Evolutionary conservation across 2,329 filamentous ascomycete genomes (phyloP), one percentile per base, ranked within the genome.

Genomic region (Ilyonectria robusta): DNA sequence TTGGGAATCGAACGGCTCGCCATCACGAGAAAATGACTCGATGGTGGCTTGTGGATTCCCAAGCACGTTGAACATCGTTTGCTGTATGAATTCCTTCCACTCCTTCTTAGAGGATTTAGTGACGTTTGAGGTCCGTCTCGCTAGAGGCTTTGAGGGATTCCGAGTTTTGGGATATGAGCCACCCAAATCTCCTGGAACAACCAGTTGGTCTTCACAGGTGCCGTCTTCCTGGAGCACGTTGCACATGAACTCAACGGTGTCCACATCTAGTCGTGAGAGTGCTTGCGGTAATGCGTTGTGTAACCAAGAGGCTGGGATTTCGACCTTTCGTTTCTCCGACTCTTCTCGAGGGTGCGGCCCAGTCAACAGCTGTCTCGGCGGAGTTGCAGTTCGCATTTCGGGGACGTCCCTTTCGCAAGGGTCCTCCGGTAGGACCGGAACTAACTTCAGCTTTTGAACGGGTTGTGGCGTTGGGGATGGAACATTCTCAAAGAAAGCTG

Each of bases 1-100:
- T 58, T 89, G 88, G 1, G 89, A 90, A 76, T 91, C 88, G 61
- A 88, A 84, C 1, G 89, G 76, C 50, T 85, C 83, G 11, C 83
- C 84, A 11, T 86, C 81, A 48, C 80, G 78, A 1, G 85, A 86
- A 68, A 93, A 92, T 0, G 90, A 91, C 42, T 79, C 80, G 31
- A 91, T 78, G 9, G 89, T 78, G 6, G 85, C 81, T 15, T 82
- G 82, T 1, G 89, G 87, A 55, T 89, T 85, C 70, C 88, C 89
- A 54, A 93, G 81, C 7, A 91, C 86, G 70, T 87, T 87, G 75
- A 92, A 92, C 7, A 92, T 80, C 56, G 87, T 89, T 73, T 92
- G 91, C 69, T 91, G 87, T 35, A 88, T 84, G 72, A 92, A 92
- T 1, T 83, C 75, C 68, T 85, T 87, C 88, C 90, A 92, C 65